Base-by-base conservation (phyloP, 371 early-diverging fungal genomes). In the Mucor velutinosus region DNA sequence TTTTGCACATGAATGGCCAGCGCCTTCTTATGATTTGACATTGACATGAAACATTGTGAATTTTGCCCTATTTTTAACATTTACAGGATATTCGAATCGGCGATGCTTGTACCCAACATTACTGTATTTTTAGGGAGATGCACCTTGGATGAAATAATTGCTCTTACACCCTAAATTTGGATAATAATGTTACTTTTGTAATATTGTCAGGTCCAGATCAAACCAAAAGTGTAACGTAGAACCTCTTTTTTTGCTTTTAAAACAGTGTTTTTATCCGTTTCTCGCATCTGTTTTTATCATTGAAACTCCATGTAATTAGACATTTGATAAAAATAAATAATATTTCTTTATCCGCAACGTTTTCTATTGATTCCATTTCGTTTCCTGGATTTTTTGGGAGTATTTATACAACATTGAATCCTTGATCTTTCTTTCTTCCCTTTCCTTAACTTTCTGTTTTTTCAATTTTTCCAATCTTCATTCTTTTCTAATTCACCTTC, bases 401-500 rank as follows among this genome's bases (percentile, higher is more conserved):
- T 53, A 61, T 10, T 27, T 29, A 25, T 30, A 61, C 56, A 67
- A 41, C 27, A 30, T 33, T 17, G 19, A 8, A 17, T 29, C 27
- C 29, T 62, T 35, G 43, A 47, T 62, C 32, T 19, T 19, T 61
- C 35, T 23, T 49, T 62, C 49, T 61, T 62, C 43, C 35, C 23
- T 32, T 58, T 62, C 58, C 43, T 62, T 32, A 45, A 47, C 59
- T 29, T 27, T 39, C 19, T 58, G 30, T 66, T 58, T 56, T 56
- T 47, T 53, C 33, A 35, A 17, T 39, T 32, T 58, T 47, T 59
- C 59, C 59, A 39, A 17, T 63, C 55, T 70, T 49, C 56, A 6
- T 23, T 39, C 21, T 53, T 47, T 53, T 30, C 37, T 67, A 23
- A 30, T 47, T 45, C 57, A 45, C 51, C 55, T 37, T 63, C 19